These are phyloP conservation scores for Pyrenochaeta sp. DNA, from an alignment of 2,329 filamentous ascomycete species.

Conservation along the genomic window DNA sequence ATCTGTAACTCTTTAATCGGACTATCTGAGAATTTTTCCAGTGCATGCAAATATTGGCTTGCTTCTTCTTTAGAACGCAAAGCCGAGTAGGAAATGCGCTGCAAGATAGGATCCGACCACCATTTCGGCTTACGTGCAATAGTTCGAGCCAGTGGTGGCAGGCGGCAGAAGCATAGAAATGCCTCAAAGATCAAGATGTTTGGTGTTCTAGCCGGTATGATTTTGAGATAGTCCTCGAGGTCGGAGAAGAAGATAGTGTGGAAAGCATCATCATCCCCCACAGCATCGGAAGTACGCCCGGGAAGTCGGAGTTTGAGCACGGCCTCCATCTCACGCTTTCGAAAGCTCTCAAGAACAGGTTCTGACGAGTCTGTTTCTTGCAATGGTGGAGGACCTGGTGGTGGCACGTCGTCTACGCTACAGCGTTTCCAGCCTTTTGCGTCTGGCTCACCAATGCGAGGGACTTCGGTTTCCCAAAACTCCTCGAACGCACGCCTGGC, in stretches of 20 bases:
- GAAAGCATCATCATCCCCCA: slow-evolving; percentile 81
- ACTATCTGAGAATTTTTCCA: slow-evolving; percentile 16
- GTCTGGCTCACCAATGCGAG: slow-evolving; percentile 77
- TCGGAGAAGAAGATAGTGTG: slow-evolving; percentile 83
- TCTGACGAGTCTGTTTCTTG: slow-evolving; percentile 14
- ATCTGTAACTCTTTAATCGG: slow-evolving; percentile 25
- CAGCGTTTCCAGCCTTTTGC: slow-evolving; percentile 76
- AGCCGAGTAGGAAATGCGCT: slow-evolving; percentile 39
- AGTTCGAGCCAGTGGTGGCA: slow-evolving; percentile 60
- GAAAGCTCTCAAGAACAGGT: slow-evolving; percentile 32
- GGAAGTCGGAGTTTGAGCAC: slow-evolving; percentile 65
- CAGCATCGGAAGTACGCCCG: slow-evolving; percentile 77
- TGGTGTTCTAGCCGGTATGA: slow-evolving; percentile 47
- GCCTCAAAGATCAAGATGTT: slow-evolving; percentile 68
- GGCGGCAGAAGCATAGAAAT: slow-evolving; percentile 60
- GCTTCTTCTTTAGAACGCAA: slow-evolving; percentile 12
- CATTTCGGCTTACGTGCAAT: slow-evolving; percentile 45
- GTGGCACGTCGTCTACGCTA: slow-evolving; percentile 27
- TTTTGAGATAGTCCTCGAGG: slow-evolving; percentile 69
- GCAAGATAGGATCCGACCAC: slow-evolving; percentile 64
- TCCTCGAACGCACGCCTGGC: slow-evolving; percentile 61
- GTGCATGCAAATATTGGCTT: slow-evolving; percentile 3
- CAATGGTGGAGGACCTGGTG: slow-evolving; percentile 8
- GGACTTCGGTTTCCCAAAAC: slow-evolving; percentile 88
- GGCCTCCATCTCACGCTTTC: slow-evolving; percentile 62